phyloP scores from a whole-genome alignment of 352 stramenopile genomes.

The Globisporangium polare region DNA sequence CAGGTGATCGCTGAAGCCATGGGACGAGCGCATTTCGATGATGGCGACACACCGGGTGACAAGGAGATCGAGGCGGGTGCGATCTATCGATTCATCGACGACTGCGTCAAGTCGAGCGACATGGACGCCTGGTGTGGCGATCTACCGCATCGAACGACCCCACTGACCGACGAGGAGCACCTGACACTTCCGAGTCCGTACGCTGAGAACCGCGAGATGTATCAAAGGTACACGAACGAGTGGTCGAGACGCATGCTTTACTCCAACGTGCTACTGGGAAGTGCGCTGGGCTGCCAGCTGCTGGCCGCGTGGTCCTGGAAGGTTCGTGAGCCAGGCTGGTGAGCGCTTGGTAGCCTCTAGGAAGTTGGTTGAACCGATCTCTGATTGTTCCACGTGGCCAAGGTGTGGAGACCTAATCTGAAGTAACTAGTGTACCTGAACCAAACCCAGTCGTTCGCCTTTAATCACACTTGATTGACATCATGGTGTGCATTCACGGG shows the following conservation, averaged over 20 bases:
- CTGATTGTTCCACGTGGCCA: background rate
- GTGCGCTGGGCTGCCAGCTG: background rate
- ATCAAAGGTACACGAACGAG: background rate
- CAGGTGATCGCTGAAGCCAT: background rate
- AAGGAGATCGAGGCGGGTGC: background rate
- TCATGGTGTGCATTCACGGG: no score
- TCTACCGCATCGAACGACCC: no score
- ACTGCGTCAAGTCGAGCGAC: background rate
- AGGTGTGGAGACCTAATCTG: background rate
- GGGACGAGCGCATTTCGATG: background rate
- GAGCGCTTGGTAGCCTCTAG: no score
- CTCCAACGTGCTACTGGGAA: slow-evolving; percentile 1
- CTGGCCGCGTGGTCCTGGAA: background rate
- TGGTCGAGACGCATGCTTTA: background rate
- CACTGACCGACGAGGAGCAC: background rate
- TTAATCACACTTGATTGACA: background rate
- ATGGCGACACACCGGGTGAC: background rate
- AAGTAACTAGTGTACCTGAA: background rate
- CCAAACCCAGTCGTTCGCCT: background rate
- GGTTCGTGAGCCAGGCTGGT: background rate
- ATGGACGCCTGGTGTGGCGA: slow-evolving; percentile 2
- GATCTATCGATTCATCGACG: background rate
- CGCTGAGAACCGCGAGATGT: background rate
- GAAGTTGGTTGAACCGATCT: background rate
- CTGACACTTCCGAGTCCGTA: background rate